Conservation (phyloP, 163 green algal genomes). For the Scenedesmus sp. region DNA sequence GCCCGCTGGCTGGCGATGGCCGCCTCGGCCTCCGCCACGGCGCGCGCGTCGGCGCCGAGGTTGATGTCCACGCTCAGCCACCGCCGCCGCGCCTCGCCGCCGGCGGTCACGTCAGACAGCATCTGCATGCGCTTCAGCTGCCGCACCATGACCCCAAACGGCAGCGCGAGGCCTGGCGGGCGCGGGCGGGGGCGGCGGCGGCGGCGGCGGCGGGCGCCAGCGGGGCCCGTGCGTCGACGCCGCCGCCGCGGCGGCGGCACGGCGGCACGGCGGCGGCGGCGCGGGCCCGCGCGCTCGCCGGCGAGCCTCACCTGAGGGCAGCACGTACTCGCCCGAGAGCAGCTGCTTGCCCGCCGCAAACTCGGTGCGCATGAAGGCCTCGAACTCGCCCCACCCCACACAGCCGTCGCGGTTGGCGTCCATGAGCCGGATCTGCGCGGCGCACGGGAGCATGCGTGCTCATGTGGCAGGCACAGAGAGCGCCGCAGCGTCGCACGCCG, state of each 20-base stretch:
- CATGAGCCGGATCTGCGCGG: constrained; percentile 40
- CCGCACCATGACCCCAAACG: constrained; percentile 54
- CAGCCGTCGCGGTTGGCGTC: constrained; percentile 49
- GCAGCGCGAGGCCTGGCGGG: constrained; percentile 39
- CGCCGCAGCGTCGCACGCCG: too few species aligned
- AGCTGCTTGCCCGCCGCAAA: constrained; percentile 52
- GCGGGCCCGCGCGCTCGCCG: neutral
- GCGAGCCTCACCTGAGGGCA: constrained; percentile 36
- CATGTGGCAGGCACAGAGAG: too few species aligned
- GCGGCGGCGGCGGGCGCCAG: neutral
- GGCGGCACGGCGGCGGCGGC: too few species aligned
- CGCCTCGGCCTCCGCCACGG: constrained; percentile 4
- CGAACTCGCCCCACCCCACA: constrained; percentile 52
- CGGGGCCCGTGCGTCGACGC: too few species aligned
- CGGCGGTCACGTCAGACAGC: constrained; percentile 46
- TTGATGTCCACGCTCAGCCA: constrained; percentile 34
- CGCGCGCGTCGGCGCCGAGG: constrained; percentile 4
- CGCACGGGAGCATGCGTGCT: too few species aligned
- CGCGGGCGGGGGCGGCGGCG: neutral
- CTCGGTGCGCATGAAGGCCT: constrained; percentile 53
- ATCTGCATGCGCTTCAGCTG: constrained; percentile 49
- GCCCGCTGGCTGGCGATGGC: constrained; percentile 7
- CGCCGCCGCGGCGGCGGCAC: too few species aligned
- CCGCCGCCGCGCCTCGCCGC: constrained; percentile 24
- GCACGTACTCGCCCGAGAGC: constrained; percentile 48